Conservation (phyloP, 2,329 filamentous ascomycete species). For the Ilyonectria destructans region DNA sequence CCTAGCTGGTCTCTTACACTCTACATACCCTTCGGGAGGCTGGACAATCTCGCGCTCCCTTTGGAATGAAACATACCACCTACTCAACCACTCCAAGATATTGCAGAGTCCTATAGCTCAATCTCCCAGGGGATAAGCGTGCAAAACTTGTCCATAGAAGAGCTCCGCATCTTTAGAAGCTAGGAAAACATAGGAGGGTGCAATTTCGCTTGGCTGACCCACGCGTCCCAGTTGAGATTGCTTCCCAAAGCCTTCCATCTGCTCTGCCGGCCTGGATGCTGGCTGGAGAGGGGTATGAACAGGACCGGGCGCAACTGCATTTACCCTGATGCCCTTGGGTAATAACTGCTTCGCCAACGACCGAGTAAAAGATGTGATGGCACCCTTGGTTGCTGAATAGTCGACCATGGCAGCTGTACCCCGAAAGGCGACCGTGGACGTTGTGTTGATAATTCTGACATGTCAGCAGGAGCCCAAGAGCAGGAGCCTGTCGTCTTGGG, state of each 20-base stretch:
- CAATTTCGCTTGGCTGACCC: constrained; percentile 63
- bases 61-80: too few species aligned
- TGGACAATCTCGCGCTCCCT: too few species aligned
- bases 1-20: too few species aligned
- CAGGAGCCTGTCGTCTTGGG: neutral
- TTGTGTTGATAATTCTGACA: constrained; percentile 70
- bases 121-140: constrained; percentile 59
- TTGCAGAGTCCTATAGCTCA: constrained; percentile 35
- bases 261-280: constrained; percentile 59
- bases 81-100: neutral
- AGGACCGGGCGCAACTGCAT: constrained; percentile 61
- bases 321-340: constrained; percentile 72
- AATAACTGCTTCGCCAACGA: constrained; percentile 68
- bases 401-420: constrained; percentile 68
- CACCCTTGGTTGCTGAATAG: constrained; percentile 72
- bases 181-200: constrained; percentile 59
- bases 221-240: constrained; percentile 56
- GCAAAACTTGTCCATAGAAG: constrained; percentile 59
- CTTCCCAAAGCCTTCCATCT: constrained; percentile 63
- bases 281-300: constrained; percentile 64
- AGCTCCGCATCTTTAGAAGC: constrained; percentile 59
- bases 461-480: neutral
- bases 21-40: too few species aligned
- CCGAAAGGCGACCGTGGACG: constrained; percentile 69
- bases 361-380: constrained; percentile 71